Conservation (phyloP, 306 rosid species). For the Prunus kanzakura region DNA sequence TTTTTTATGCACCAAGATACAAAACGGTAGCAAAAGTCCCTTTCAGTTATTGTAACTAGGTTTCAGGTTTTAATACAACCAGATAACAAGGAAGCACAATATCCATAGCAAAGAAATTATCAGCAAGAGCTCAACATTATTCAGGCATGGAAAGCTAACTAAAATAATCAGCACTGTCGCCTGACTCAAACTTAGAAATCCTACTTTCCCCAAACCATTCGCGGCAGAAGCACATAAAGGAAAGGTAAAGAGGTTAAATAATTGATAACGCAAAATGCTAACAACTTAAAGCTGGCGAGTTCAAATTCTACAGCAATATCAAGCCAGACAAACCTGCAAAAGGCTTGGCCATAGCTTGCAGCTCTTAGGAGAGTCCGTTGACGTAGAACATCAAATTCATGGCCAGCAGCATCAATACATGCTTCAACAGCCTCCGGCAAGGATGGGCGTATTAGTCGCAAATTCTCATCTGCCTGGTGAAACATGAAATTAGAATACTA, state of each 20-base stretch:
- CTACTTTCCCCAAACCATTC: background rate
- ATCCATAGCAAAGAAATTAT: background rate
- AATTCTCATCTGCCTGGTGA: constrained; percentile 95
- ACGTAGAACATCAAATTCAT: constrained; percentile 83
- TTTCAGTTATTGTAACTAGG: background rate
- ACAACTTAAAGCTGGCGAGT: background rate
- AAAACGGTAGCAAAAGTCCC: background rate
- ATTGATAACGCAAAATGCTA: background rate
- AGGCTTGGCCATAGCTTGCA: constrained; percentile 97
- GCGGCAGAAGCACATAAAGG: background rate
- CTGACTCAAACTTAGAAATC: background rate
- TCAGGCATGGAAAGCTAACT: background rate
- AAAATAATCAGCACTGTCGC: background rate
- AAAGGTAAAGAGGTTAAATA: background rate
- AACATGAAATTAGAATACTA: constrained; percentile 12
- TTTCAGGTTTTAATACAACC: background rate
- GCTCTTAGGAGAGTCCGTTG: constrained; percentile 86
- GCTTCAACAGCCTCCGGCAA: constrained; percentile 98
- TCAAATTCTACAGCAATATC: constrained; percentile 15
- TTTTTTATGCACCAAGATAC: background rate
- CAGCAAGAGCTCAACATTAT: background rate
- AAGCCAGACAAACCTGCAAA: constrained; percentile 72
- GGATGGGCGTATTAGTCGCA: constrained; percentile 78
- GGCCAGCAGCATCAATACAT: constrained; percentile 91
- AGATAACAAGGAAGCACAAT: background rate